phyloP scores from a whole-genome alignment of 1,284 basidiomycete genomes.

The Malassezia cuniculi region DNA sequence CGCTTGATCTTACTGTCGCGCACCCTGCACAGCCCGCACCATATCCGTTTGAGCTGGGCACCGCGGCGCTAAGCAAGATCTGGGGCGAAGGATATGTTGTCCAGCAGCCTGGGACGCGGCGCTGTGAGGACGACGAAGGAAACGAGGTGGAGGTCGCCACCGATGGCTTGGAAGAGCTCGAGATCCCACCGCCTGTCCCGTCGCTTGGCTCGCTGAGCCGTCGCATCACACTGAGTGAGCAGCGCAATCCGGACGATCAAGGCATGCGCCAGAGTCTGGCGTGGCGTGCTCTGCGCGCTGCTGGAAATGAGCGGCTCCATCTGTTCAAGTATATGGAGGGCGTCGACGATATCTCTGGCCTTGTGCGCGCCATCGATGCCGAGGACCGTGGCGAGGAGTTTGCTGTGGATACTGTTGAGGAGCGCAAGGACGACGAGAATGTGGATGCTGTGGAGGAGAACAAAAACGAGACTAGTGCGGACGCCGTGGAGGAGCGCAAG shows the following conservation, averaged over 20 bases:
- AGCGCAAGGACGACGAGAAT: slow-evolving; percentile 4
- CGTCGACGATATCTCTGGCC: slow-evolving; percentile 20
- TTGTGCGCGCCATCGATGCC: slow-evolving; percentile 20
- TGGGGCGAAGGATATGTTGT: slow-evolving; percentile 37
- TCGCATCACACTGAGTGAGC: slow-evolving; percentile 23
- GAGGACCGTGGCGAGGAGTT: slow-evolving; percentile 4
- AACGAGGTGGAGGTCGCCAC: slow-evolving; percentile 21
- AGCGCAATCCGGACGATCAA: slow-evolving; percentile 23
- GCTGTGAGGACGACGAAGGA: slow-evolving; percentile 27
- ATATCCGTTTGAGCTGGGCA: slow-evolving; percentile 30
- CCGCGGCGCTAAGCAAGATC: slow-evolving; percentile 31
- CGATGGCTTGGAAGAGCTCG: slow-evolving; percentile 39
- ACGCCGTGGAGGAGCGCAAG: too few species aligned
- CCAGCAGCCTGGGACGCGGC: slow-evolving; percentile 16
- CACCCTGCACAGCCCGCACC: slow-evolving; percentile 9
- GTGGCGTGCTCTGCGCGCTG: slow-evolving; percentile 31
- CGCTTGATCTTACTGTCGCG: slow-evolving; percentile 18
- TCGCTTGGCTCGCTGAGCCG: slow-evolving; percentile 24
- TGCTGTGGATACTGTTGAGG: neutral
- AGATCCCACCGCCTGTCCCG: slow-evolving; percentile 23
- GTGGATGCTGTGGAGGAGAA: neutral
- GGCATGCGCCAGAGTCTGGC: slow-evolving; percentile 27
- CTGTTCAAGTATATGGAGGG: slow-evolving; percentile 20
- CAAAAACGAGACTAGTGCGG: neutral
- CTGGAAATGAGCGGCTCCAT: slow-evolving; percentile 19